A percentile compares a stretch with the other conserved stretches of the same genome.
Evolutionary conservation across 2,329 filamentous ascomycete genomes (phyloP).

Genomic region (Curvularia eragrostidis): DNA sequence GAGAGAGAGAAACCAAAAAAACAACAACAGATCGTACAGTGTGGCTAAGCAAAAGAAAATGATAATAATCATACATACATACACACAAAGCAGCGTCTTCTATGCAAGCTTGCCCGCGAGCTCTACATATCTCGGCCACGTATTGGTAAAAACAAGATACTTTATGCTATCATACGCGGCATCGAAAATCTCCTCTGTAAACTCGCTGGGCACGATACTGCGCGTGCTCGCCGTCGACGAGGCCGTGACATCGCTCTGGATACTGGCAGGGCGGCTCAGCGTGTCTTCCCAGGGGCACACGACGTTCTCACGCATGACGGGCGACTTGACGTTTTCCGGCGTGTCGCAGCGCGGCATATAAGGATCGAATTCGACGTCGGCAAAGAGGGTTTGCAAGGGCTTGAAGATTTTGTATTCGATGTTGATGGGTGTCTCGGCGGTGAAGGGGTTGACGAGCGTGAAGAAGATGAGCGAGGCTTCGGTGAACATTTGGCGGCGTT

Average conservation of each 20-base stretch:
- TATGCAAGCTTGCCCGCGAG: slow-evolving; percentile 28
- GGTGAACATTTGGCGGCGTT: slow-evolving; percentile 47
- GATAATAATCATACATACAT: no score
- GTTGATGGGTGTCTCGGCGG: slow-evolving; percentile 48
- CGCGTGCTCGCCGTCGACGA: slow-evolving; percentile 33
- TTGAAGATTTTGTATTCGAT: slow-evolving; percentile 51
- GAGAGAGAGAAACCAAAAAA: not conserved
- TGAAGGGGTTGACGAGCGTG: slow-evolving; percentile 48
- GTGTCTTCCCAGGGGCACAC: slow-evolving; percentile 50
- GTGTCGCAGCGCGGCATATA: slow-evolving; percentile 40
- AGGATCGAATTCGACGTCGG: slow-evolving; percentile 45
- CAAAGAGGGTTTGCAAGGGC: slow-evolving; percentile 40
- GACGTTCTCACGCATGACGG: slow-evolving; percentile 41
- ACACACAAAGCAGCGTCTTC: not conserved
- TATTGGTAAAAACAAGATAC: slow-evolving; percentile 49
- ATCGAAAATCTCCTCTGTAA: slow-evolving; percentile 45
- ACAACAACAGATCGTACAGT: no score
- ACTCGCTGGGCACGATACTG: slow-evolving; percentile 45
- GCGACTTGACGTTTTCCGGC: slow-evolving; percentile 33
- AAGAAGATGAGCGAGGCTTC: slow-evolving; percentile 50
- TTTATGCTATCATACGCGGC: slow-evolving; percentile 49
- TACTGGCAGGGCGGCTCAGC: slow-evolving; percentile 41
- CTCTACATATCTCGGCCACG: slow-evolving; percentile 48
- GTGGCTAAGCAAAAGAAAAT: no score
- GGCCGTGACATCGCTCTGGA: slow-evolving; percentile 35